These are phyloP conservation scores for Pseudonectria buxi DNA, from an alignment of 2,329 filamentous ascomycete species.

Conservation along the genomic window DNA sequence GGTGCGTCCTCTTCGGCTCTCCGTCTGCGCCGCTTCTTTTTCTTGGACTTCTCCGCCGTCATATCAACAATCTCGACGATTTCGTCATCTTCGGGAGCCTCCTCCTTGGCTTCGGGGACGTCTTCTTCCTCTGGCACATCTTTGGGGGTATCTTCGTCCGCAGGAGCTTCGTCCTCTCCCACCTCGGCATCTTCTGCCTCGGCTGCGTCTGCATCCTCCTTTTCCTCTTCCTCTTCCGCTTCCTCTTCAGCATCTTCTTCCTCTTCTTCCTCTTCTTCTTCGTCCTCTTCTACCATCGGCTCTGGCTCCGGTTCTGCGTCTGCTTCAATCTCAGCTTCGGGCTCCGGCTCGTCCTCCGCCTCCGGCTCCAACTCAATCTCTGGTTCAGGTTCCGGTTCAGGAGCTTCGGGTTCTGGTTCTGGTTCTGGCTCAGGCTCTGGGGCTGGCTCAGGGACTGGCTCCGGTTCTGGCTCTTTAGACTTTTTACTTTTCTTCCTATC, in stretches of 20 bases:
- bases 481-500: constrained; percentile 19
- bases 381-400: constrained; percentile 5
- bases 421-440: constrained; percentile 9
- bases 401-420: constrained; percentile 7
- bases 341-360: constrained; percentile 9
- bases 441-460: constrained; percentile 2
- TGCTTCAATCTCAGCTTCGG: constrained; percentile 12
- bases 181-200: constrained; percentile 21
- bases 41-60: constrained; percentile 38
- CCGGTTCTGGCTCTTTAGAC: constrained; percentile 11
- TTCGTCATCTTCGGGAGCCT: constrained; percentile 37
- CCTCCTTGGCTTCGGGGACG: constrained; percentile 48
- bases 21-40: constrained; percentile 34
- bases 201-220: constrained; percentile 15
- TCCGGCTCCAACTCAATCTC: constrained; percentile 9
- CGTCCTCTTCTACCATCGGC: neutral
- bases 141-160: constrained; percentile 25
- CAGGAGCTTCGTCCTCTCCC: constrained; percentile 1
- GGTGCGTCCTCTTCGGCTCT: constrained; percentile 29
- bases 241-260: constrained; percentile 19
- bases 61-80: constrained; percentile 46
- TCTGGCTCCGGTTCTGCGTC: neutral
- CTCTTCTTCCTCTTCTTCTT: constrained; percentile 24
- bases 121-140: no score
- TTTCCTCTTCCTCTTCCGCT: constrained; percentile 4